phyloP scores from a whole-genome alignment of 768 basidiomycete species.

The Termitomyces titanicus region DNA sequence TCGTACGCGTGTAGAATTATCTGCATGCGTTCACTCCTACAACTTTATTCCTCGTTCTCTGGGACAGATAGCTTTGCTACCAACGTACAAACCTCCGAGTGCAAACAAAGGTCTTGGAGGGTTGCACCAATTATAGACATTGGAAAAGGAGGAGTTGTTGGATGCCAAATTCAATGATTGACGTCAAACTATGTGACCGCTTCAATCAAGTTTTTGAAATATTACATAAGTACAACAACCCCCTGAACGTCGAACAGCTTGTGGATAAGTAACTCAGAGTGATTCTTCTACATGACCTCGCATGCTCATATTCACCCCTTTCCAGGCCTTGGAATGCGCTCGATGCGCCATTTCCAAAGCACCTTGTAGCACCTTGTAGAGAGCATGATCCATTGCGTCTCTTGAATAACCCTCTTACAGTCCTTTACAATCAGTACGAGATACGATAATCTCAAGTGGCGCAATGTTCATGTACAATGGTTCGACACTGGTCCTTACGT shows the following conservation, averaged over 20 bases:
- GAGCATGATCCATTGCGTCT: too few species aligned
- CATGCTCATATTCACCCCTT: constrained; percentile 5
- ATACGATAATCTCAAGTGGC: not conserved
- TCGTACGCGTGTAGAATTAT: constrained; percentile 36
- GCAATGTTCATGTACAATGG: not conserved
- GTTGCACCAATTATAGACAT: constrained; percentile 47
- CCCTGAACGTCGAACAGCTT: too few species aligned
- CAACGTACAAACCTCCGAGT: constrained; percentile 73
- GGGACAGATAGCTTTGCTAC: constrained; percentile 54
- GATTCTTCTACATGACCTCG: constrained; percentile 12
- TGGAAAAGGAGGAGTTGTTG: constrained; percentile 82
- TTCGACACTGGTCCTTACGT: too few species aligned
- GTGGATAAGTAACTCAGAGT: constrained; percentile 65
- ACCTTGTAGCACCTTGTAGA: too few species aligned
- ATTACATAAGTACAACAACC: too few species aligned
- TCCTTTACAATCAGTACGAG: not conserved
- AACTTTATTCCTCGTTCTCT: constrained; percentile 44
- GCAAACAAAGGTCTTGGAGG: constrained; percentile 55
- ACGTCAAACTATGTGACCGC: too few species aligned
- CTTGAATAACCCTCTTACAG: too few species aligned
- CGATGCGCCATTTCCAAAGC: constrained; percentile 41
- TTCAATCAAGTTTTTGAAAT: too few species aligned
- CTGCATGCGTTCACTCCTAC: constrained; percentile 64
- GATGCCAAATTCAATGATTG: too few species aligned
- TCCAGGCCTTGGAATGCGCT: constrained; percentile 58